These are phyloP conservation scores for Gossypioides kirkii DNA, from an alignment of 345 rosid genomes.

Conservation along the genomic window DNA sequence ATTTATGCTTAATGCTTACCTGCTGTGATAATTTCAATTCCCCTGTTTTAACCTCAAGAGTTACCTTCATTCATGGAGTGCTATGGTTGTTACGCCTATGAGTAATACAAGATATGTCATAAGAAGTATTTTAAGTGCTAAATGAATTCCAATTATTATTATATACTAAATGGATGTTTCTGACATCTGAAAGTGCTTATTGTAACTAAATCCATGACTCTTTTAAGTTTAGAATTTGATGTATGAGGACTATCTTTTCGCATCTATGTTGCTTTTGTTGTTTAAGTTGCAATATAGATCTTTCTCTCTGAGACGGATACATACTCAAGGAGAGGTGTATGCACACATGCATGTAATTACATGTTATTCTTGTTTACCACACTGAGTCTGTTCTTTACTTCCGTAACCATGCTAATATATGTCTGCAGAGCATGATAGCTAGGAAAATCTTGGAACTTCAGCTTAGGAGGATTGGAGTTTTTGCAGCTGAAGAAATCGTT, in stretches of 20 bases:
- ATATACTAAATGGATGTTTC: not conserved
- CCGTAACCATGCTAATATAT: slow-evolving; percentile 9
- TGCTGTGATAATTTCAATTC: not conserved
- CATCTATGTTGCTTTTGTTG: not conserved
- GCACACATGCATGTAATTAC: slow-evolving; percentile 4
- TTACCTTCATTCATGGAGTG: not conserved
- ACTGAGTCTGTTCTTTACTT: slow-evolving; percentile 13
- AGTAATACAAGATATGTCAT: not conserved
- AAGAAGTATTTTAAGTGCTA: not conserved
- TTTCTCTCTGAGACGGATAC: not conserved
- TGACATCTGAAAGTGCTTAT: not conserved
- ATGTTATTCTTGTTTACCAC: slow-evolving; percentile 14
- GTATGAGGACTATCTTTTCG: not conserved
- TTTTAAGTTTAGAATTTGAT: not conserved
- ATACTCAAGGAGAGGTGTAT: not conserved
- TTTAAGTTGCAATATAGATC: not conserved
- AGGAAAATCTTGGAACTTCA: slow-evolving; percentile 83
- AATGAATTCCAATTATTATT: not conserved
- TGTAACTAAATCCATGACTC: not conserved
- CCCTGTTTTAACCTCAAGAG: not conserved
- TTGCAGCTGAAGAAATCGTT: slow-evolving; percentile 90
- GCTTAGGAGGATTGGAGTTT: slow-evolving; percentile 79
- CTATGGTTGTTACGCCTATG: not conserved
- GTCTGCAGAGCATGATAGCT: slow-evolving; percentile 84
- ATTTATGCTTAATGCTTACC: not conserved